Base-by-base conservation (phyloP, 805 yeast species). In the Starmerella stellata region DNA sequence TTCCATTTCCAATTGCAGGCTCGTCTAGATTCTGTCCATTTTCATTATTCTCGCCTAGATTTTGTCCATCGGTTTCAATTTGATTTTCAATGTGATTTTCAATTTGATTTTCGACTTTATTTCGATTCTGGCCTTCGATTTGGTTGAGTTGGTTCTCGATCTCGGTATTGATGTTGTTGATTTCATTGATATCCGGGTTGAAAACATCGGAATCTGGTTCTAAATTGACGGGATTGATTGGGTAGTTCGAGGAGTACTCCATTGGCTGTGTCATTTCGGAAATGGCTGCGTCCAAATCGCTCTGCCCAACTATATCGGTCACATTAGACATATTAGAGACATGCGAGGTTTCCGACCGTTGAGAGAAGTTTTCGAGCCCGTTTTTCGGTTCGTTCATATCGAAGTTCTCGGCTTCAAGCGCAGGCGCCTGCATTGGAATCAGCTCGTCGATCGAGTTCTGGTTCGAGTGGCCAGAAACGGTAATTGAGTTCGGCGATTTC, bases 211-310 rank as follows among this genome's bases (percentile, higher is more conserved):
- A n/a, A n/a, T n/a, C n/a, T n/a, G n/a, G n/a, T n/a, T n/a, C n/a
- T n/a, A n/a, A n/a, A n/a, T n/a, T n/a, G n/a, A n/a, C n/a, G n/a
- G n/a, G n/a, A n/a, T n/a, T n/a, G n/a, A n/a, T n/a, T n/a, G n/a
- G n/a, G n/a, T n/a, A n/a, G n/a, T n/a, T n/a, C n/a, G n/a, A n/a
- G n/a, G n/a, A n/a, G n/a, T n/a, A n/a, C n/a, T 30, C 20, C 16
- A 30, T 18, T 5, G 35, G 35, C 9, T 15, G 35, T 15, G 35
- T 21, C 37, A 56, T 46, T 30, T 45, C 58, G 29, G 52, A 51
- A 27, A 63, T 54, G 14, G 66, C 66, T 30, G 58, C 57, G 39
- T 62, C 65, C 21, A 62, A 59, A 37, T 62, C 65, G 30, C 55
- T 52, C 9, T 32, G 32, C 15, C 19, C 32, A 5, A 29, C 32